These are phyloP conservation scores for Firmiana major DNA, from an alignment of 345 rosid genomes.

Conservation along the genomic window DNA sequence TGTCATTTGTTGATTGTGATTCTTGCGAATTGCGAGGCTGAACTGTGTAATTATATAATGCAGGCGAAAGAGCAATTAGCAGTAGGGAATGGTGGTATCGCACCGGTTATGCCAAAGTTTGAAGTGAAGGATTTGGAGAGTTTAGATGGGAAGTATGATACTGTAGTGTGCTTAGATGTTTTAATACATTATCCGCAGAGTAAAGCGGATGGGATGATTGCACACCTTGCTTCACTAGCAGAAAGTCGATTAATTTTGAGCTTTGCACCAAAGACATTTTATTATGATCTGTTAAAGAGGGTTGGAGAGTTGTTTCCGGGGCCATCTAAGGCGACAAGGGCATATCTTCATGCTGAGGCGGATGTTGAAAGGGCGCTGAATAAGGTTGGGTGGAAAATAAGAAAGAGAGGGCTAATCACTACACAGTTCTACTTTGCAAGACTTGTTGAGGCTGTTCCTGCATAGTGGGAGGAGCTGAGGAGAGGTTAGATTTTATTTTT, in stretches of 20 bases:
- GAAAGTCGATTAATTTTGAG: conserved; percentile 74
- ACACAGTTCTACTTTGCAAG: conserved; percentile 68
- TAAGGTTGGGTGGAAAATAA: conserved; percentile 80
- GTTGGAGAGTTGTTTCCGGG: conserved; percentile 94
- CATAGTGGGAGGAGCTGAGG: not conserved
- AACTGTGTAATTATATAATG: conserved; percentile 7
- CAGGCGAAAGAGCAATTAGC: conserved; percentile 72
- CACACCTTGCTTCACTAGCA: conserved; percentile 88
- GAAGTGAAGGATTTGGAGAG: conserved; percentile 89
- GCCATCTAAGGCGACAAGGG: conserved; percentile 96
- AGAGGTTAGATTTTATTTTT: conserved; percentile 10
- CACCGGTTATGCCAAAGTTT: conserved; percentile 52
- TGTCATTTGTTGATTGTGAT: not conserved
- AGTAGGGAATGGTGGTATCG: conserved; percentile 24
- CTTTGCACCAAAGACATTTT: conserved; percentile 91
- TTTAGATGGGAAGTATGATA: conserved; percentile 65
- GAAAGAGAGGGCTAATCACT: conserved; percentile 72
- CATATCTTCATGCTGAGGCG: conserved; percentile 83
- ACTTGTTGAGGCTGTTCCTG: conserved; percentile 60
- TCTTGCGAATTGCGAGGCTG: not conserved
- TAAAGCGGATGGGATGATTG: conserved; percentile 93
- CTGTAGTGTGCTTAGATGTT: conserved; percentile 87
- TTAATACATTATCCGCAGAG: conserved; percentile 90
- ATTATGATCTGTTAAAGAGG: conserved; percentile 72
- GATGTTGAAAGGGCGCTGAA: conserved; percentile 77